Percentiles rank a stretch among this genome's conserved stretches.
Conservation (phyloP, 2,329 filamentous ascomycete species). For the Chlorencoelia australis region DNA sequence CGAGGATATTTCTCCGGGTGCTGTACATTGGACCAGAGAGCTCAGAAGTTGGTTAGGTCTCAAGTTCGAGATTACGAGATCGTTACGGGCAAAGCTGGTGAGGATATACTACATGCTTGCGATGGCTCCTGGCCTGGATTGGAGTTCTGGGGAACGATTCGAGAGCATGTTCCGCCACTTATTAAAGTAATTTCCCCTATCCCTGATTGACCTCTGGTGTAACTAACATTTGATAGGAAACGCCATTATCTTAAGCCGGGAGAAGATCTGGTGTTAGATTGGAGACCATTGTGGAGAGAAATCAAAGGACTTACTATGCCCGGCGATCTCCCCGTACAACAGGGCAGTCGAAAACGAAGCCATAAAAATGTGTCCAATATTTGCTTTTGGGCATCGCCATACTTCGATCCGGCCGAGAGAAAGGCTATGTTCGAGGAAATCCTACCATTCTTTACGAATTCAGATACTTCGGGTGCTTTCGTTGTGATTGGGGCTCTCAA, state of each 20-base stretch:
- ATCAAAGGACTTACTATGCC: conserved; percentile 85
- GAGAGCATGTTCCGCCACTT: conserved; percentile 88
- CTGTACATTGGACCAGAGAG: conserved; percentile 94
- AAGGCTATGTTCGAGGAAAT: conserved; percentile 73
- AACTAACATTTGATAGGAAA: conserved; percentile 45
- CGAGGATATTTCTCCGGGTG: conserved; percentile 88
- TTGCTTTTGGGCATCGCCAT: conserved; percentile 80
- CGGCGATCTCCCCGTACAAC: conserved; percentile 63
- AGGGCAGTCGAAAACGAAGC: conserved; percentile 43
- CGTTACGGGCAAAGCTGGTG: conserved; percentile 72
- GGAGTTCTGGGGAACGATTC: conserved; percentile 75
- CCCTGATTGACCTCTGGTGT: conserved; percentile 19
- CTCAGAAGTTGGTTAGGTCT: conserved; percentile 89
- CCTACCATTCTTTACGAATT: conserved; percentile 82
- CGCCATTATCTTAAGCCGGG: conserved; percentile 91
- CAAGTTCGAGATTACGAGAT: conserved; percentile 91
- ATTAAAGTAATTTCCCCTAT: conserved; percentile 56
- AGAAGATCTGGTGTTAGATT: conserved; percentile 84
- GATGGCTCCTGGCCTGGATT: conserved; percentile 80
- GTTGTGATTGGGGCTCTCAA: conserved; percentile 86
- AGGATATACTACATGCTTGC: conserved; percentile 91
- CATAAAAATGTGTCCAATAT: conserved; percentile 71
- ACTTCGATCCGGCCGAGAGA: conserved; percentile 83
- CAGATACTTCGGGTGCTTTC: conserved; percentile 83
- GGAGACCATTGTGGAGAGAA: conserved; percentile 87